A percentile compares a stretch with the other conserved stretches of the same genome.
Conservation (phyloP, 179 eudicot genomes). For the Spinacia oleracea region DNA sequence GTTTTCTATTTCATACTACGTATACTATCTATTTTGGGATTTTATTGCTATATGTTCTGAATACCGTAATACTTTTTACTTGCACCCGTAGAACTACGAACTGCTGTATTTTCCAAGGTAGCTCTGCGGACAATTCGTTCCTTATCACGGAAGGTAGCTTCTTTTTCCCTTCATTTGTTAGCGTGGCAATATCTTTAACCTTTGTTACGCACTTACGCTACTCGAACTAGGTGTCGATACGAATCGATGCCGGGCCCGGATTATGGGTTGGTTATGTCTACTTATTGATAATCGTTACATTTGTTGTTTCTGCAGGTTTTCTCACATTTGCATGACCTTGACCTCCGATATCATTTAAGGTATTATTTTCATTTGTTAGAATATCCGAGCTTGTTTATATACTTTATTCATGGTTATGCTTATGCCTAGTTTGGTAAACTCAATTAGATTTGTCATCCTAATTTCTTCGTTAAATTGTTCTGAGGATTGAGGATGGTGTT, state of each 20-base stretch:
- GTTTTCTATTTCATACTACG: background rate
- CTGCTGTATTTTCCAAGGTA: constrained; percentile 96
- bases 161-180: background rate
- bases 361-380: constrained; percentile 27
- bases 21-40: background rate
- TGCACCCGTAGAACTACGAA: constrained; percentile 69
- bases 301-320: constrained; percentile 67
- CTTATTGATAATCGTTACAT: background rate
- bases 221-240: background rate
- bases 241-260: background rate
- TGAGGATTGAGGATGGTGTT: background rate
- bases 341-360: constrained; percentile 93
- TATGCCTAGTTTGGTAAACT: background rate
- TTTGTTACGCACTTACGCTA: background rate
- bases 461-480: background rate
- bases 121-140: constrained; percentile 89
- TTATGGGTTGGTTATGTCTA: background rate
- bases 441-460: background rate
- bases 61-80: constrained; percentile 20
- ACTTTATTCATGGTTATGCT: constrained; percentile 3
- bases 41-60: background rate
- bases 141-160: constrained; percentile 76
- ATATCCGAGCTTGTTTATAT: background rate
- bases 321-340: constrained; percentile 92
- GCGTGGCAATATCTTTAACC: background rate